Base-by-base conservation (phyloP, 306 rosid genomes). In the Astragalus membranaceus region DNA sequence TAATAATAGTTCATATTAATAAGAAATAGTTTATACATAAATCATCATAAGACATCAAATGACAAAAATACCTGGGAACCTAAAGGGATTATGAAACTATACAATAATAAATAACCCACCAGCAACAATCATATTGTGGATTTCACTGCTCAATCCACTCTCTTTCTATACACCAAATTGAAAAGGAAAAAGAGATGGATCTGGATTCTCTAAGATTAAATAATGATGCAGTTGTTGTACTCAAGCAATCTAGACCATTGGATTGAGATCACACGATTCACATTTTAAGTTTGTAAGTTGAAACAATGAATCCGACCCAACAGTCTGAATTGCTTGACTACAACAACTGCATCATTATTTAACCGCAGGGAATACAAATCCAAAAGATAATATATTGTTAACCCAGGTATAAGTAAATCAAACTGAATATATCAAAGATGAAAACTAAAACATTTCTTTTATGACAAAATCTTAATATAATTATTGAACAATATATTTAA, bases 1-100 rank as follows among this genome's bases (percentile, higher is more conserved):
- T 39, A 8, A 39, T 39, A 64, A 43, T 26, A 73, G 56, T 63
- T 44, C 57, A 11, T 32, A 64, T 29, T 39, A 8, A 8, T 69
- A 36, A 15, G 15, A 73, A 64, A 59, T 61, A 60, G 42, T 72
- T 88, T 84, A 79, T 82, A 79, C 88, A 80, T 69, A 83, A 80
- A 73, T 72, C 57, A 80, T 75, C 81, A 77, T 33, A 71, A 62
- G 80, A 69, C 69, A 78, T 74, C 69, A 83, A 83, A 83, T 79
- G 80, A 75, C 49, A 46, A 72, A 65, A 52, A 1, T 62, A 50
- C 81, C 75, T 17, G 76, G 81, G 65, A 76, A 44, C 59, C 59
- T 79, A 44, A 64, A 41, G 75, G 65, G 64, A 41, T 53, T 42
- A 65, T 73, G 5, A 83, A 82, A 80, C 91, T 88, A 84, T 88